Base-by-base conservation (phyloP, 208 protist species). In the Leishmania arabica region DNA sequence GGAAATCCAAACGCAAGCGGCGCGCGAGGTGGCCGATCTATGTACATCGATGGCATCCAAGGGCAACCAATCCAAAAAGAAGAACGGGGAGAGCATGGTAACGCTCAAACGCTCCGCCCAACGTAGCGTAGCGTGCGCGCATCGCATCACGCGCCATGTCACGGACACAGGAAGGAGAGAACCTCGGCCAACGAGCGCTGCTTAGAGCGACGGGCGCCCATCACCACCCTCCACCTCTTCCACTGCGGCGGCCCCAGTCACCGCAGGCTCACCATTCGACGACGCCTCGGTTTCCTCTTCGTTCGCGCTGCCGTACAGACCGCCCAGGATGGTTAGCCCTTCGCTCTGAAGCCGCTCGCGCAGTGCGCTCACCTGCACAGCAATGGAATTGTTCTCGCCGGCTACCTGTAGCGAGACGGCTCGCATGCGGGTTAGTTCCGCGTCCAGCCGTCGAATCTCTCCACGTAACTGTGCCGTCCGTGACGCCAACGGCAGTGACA, bases 371-470 rank as follows among this genome's bases (percentile, higher is more conserved):
- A 97, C 88, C 73, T 82, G 79, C 37, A 78, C 62, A 19, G 93
- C 89, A 40, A 95, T 89, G 51, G 79, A 69, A 37, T 75, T 89
- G 84, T 97, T 97, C 66, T 95, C 76, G 66, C 68, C 90, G 9
- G 69, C 82, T 24, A 95, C 68, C 37, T 93, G 85, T 64, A 87
- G 74, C 51, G 89, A 87, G 37, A 95, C 53, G 17, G 83, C 31
- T 65, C 84, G 78, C 85, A 93, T 82, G 8, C 84, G 88, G 37
- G 85, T 71, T 79, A 95, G 81, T 65, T 95, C 86, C 40, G 78
- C 76, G 27, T 97, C 90, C 11, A 97, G 85, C 19, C 71, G 81
- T 15, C 88, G 87, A 31, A 95, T 85, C 60, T 97, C 93, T 40
- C 81, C 74, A 65, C 86, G 83, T 56, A 91, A 71, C 69, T 85